Evolutionary conservation across 2,329 filamentous ascomycete genomes (phyloP).

Genomic region (Hypoxylon sp.): DNA sequence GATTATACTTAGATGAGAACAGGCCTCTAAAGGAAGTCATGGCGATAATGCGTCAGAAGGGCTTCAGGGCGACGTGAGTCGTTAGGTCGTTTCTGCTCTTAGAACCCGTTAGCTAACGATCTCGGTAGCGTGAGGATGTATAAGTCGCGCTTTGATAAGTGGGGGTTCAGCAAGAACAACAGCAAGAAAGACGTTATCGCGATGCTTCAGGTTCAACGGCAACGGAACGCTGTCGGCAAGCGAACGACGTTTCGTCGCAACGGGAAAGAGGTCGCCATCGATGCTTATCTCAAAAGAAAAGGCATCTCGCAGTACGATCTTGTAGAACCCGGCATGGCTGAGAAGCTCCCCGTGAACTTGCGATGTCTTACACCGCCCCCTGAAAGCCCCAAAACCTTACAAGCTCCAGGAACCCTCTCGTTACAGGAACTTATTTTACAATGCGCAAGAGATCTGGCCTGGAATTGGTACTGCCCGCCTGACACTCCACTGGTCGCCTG

Average conservation of each 20-base stretch:
- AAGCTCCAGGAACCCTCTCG: slow-evolving; percentile 45
- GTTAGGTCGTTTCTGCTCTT: background rate
- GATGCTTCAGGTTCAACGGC: slow-evolving; percentile 64
- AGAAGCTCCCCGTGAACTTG: slow-evolving; percentile 47
- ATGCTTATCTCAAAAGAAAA: slow-evolving; percentile 65
- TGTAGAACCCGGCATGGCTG: slow-evolving; percentile 47
- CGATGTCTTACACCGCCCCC: slow-evolving; percentile 50
- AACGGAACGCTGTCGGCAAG: slow-evolving; percentile 65
- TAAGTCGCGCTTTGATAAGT: slow-evolving; percentile 67
- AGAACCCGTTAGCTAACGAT: slow-evolving; percentile 38
- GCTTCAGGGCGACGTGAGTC: slow-evolving; percentile 64
- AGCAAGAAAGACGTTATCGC: slow-evolving; percentile 66
- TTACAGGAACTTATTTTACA: slow-evolving; percentile 50
- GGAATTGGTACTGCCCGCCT: slow-evolving; percentile 47
- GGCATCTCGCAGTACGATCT: slow-evolving; percentile 66
- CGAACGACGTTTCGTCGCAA: slow-evolving; percentile 66
- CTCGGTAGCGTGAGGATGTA: slow-evolving; percentile 64
- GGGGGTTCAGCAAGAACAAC: slow-evolving; percentile 68
- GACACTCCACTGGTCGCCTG: slow-evolving; percentile 49
- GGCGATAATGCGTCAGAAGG: slow-evolving; percentile 63
- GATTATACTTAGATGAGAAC: slow-evolving; percentile 62
- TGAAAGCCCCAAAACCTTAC: slow-evolving; percentile 43
- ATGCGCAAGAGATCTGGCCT: slow-evolving; percentile 47
- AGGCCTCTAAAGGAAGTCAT: slow-evolving; percentile 66
- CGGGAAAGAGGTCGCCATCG: slow-evolving; percentile 64